Evolutionary conservation across 2,329 filamentous ascomycete species (phyloP), one percentile per base, ranked within the genome.

Genomic region (Fusarium sp.): DNA sequence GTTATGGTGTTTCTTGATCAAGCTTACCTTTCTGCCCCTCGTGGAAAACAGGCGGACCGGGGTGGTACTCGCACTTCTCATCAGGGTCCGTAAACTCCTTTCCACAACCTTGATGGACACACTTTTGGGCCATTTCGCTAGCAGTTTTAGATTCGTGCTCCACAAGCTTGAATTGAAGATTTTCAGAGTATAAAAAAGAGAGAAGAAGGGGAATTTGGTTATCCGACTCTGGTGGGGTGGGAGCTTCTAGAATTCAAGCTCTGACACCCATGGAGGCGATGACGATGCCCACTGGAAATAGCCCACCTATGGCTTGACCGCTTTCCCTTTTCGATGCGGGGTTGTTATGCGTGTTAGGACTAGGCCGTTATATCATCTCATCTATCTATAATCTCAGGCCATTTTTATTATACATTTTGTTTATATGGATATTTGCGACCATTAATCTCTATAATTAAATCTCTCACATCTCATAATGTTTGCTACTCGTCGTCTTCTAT

Each of bases 51-150:
- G 96, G 96, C 70, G 94, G 93, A 59, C 94, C 94, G 45, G 95
- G 93, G 82, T 99, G 96, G 83, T 98, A 98, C 74, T 89, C 83
- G 83, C 96, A 99, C 73, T 90, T 87, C 80, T 97, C 95, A 43
- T 93, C 89, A 12, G 90, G 82, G 80, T 98, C 92, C 50, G 90
- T 90, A 81, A 93, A 98, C 70, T 85, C 81, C 86, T 98, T 98
- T 76, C 92, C 93, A 82, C 96, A 99, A 79, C 94, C 94, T 82
- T 97, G 94, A 84, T 98, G 96, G 62, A 98, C 93, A 81, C 96
- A 99, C 84, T 97, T 98, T 76, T 90, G 88, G 61, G 90, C 85
- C 90, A 93, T 93, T 66, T 59, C 69, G 70, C 37, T 30, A 54
- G 13, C 45, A 25, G 2, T 53, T 16, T 41, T 32, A 40, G n/a